Evolutionary conservation across 2,329 filamentous ascomycete genomes (phyloP), one percentile per base, ranked within the genome.

Genomic region (Hirsutella minnesotensis): DNA sequence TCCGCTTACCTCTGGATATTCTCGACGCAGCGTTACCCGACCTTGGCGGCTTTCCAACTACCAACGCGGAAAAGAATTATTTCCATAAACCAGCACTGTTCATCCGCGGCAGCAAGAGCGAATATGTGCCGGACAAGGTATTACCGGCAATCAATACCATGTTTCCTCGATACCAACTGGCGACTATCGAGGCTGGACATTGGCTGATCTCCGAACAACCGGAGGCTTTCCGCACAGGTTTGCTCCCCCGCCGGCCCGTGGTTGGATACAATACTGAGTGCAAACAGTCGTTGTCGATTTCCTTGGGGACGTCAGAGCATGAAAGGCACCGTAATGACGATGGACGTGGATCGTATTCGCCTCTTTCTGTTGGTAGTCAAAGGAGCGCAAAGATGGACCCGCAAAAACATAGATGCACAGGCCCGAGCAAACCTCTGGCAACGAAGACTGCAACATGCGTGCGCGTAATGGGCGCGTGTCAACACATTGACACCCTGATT

Each of bases 161-260:
- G 64, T 94, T 94, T 56, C 87, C 87, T 10, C 69, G 70, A 20
- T 94, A 92, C 55, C 66, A 77, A 57, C 55, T 92, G 24, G 76
- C 70, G 39, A 83, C 90, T 62, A 66, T 94, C 27, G 81, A 92
- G 31, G 75, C 81, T 9, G 87, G 87, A 0, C 87, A 94, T 60
- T 94, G 87, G 87, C 68, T 94, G 5, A 88, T 90, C 48, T 86
- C 84, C n/a, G 87, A 94, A 67, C 81, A 87, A 53, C 86, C 87
- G 0, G 79, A 87, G 56, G 79, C 71, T 9, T 94, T 94, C 51
- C 77, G 81, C 56, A 67, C 75, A 70, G 81, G 85, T 87, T 58
- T 59, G 13, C 7, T 16, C 9, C 13, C 16, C 31, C 24, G 16
- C 10, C 8, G 18, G 18, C 33, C 10, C 10, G 9, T 13, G 15